Conservation (phyloP, 2,329 filamentous ascomycete species). For the Intubia oerlemansii region DNA sequence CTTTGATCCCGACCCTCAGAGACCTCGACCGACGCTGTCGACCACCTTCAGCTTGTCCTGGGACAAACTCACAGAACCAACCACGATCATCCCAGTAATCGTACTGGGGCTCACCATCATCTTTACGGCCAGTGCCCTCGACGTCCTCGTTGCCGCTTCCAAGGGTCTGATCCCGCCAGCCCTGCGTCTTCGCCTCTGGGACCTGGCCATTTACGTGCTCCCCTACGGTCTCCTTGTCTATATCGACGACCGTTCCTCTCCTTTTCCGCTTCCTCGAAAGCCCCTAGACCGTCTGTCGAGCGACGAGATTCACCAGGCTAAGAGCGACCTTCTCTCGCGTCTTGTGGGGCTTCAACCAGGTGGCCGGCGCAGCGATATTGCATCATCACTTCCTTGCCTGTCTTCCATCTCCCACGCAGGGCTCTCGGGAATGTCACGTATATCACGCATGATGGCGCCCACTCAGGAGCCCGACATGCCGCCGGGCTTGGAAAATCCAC, state of each 20-base stretch:
- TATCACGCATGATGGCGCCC: too few relatives aligned
- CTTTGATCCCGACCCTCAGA: too few relatives aligned
- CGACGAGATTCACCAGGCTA: neutral
- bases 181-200: neutral
- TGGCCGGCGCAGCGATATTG: conserved; percentile 11
- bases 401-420: too few relatives aligned
- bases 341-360: conserved; percentile 11
- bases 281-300: neutral
- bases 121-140: neutral
- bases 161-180: neutral
- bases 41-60: too few relatives aligned
- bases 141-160: neutral
- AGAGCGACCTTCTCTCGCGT: neutral
- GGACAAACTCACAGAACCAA: too few relatives aligned
- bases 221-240: neutral
- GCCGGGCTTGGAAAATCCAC: conserved; percentile 66
- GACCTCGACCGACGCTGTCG: too few relatives aligned
- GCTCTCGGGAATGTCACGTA: too few relatives aligned
- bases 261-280: neutral
- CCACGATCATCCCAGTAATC: too few relatives aligned
- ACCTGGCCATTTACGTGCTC: neutral
- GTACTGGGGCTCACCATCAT: too few relatives aligned
- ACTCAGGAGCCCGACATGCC: conserved; percentile 21
- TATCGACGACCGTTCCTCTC: neutral
- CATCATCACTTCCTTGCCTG: too few relatives aligned